Evolutionary conservation across 805 yeast species (phyloP), one percentile per base, ranked within the genome.

Genomic region (Millerozyma miso): DNA sequence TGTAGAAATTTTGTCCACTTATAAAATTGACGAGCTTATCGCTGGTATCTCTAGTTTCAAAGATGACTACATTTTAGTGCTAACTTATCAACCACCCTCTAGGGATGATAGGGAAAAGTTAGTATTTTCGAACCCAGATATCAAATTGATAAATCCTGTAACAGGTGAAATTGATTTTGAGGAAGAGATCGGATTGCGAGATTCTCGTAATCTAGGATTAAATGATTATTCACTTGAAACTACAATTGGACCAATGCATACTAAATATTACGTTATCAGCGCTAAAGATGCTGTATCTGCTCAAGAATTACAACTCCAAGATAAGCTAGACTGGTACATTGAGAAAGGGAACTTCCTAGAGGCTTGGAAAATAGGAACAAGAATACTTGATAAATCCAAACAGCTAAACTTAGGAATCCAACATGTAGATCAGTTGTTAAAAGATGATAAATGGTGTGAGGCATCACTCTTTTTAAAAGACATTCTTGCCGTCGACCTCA

Each of bases 261-360:
- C 69, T 5, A 69, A 71, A 42, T 88, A 84, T 67, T 85, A 74
- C 53, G 69, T 93, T 15, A 70, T 91, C 4, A 80, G 91, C 55
- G 88, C 97, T 0, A 77, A 79, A 37, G 98, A 89, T 62, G 91
- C 83, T 1, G 84, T 91, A 1, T 67, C 81, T 13, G 88, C 89
- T 0, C 77, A 82, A 51, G 88, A 83, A 47, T 71, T 85, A n/a
- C 81, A 80, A 41, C 62, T 84, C 18, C 60, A 67, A 20, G 98
- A 90, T 57, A 78, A 83, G 45, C 74, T 83, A 36, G 67, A 79
- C 3, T 91, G 97, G 97, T 83, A 72, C 45, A 45, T 79, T 3
- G 79, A 79, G 1, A 75, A 68, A 32, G 72, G 73, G 1, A 61
- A 68, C 41, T 86, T 63, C 53, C 62, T 70, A 14, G 81, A 81